Base-by-base conservation (phyloP, 768 basidiomycete genomes). In the Cystofilobasidium bisporidii region DNA sequence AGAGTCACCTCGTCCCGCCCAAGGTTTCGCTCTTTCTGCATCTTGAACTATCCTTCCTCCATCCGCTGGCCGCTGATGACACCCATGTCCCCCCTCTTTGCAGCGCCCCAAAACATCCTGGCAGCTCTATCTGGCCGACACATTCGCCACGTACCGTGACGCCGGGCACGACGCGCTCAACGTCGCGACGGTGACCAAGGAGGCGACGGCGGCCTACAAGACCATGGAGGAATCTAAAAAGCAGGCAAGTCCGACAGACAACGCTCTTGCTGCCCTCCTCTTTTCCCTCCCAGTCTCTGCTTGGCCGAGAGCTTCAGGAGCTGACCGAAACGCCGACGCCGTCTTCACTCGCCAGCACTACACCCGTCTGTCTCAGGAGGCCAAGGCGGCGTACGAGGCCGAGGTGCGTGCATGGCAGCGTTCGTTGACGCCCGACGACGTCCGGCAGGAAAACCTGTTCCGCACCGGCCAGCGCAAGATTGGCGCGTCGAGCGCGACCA, bases 41-140 rank as follows among this genome's bases (percentile, higher is more conserved):
- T n/a, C n/a, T n/a, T n/a, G n/a, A n/a, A n/a, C n/a, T n/a, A n/a
- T n/a, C 6, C 36, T 36, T 24, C 48, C 22, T 24, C n/a, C 48
- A 3, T 24, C 6, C 45, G 45, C 45, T 47, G 45, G 45, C n/a
- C 45, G 15, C 18, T 18, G 45, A 47, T 47, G 18, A 36, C 6
- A 36, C 36, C 36, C 36, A 36, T 36, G n/a, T n/a, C n/a, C 48
- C 6, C 22, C 48, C 14, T 12, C 48, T n/a, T 20, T 11, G 11
- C 48, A 30, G 36, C 17, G 91, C 72, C 89, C 92, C 9, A 90
- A 89, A 5, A 92, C 90, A 3, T 89, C 91, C 64, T 96, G 92
- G 92, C 92, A 96, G 77, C 82, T 96, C 53, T 96, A 91, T 78
- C 94, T 96, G 76, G 91, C 91, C 28, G 90, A 94, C 75, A 92